Evolutionary conservation across 768 basidiomycete genomes (phyloP), one percentile per base, ranked within the genome.

Genomic region (Scleroderma bovista): DNA sequence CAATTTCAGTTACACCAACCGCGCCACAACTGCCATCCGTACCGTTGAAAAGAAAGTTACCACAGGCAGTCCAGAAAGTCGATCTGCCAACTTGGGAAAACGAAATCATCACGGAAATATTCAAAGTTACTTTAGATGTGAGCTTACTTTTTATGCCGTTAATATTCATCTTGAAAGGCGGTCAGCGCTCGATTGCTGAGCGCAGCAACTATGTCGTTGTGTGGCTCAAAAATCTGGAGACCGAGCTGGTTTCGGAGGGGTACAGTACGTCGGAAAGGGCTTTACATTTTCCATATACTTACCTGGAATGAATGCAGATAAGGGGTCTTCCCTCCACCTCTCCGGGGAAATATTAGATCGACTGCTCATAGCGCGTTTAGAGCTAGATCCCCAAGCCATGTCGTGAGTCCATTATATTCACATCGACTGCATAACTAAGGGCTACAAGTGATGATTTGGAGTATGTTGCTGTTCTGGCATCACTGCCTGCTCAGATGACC

Each of bases 61-160:
- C 70, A 6, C 61, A 60, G 9, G 33, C 56, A 3, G 57, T 60
- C 13, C 57, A 66, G 3, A 80, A 76, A 51, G 72, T 88, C 44
- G 76, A 83, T 63, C 64, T 80, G 48, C 66, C 69, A 15, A 56
- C 68, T 20, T 96, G 95, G 94, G 85, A 90, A 69, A 72, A 84
- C 52, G 80, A 84, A 36, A 79, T 78, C 8, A 72, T 95, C 6
- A 74, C 74, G 6, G 70, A 72, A 20, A 74, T 95, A 37, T 75
- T 97, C 60, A 81, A 83, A 57, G 82, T 89, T 3, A 93, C 93
- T 1, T 71, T 97, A 40, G 78, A 81, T 58, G 93, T 93, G 65
- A 51, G 83, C 75, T 10, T 37, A 33, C 17, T 36, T 45, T 2
- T 33, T 44, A 34, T 6, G 9, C 10, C 2, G 5, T 40, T 37